Evolutionary conservation across 164 flowering plant species (phyloP).

Genomic region (Euptelea pleiosperma): DNA sequence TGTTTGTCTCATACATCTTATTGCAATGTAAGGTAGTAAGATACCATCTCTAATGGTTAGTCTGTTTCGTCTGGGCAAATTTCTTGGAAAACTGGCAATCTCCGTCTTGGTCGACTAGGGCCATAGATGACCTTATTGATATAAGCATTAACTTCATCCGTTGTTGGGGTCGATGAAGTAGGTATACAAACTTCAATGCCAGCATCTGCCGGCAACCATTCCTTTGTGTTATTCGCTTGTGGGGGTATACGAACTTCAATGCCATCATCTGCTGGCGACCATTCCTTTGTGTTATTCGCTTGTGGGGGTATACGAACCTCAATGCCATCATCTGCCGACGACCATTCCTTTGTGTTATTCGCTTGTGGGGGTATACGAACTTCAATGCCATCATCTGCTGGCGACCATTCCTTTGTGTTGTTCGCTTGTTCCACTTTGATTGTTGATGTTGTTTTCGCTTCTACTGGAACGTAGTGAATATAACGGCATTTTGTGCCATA

Average conservation of each 20-base stretch:
- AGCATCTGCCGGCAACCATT: constrained; percentile 42
- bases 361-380: constrained; percentile 1
- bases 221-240: background rate
- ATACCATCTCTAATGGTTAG: no score
- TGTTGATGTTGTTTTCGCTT: no score
- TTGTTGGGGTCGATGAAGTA: no score
- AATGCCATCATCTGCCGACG: constrained; percentile 39
- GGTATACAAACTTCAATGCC: constrained; percentile 24
- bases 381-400: constrained; percentile 39
- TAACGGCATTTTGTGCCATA: no score
- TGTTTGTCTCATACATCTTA: no score
- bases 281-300: background rate
- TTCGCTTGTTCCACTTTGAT: no score
- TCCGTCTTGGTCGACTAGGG: constrained; percentile 12
- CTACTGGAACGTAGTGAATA: no score
- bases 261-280: constrained; percentile 43
- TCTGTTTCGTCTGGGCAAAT: constrained; percentile 25
- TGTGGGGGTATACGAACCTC: constrained; percentile 10
- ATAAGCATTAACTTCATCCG: constrained; percentile 13
- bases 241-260: constrained; percentile 19
- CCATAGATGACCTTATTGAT: constrained; percentile 19
- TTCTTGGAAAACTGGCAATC: constrained; percentile 26
- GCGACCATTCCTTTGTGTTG: constrained; percentile 36
- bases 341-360: constrained; percentile 19
- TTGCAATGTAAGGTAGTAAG: no score